Evolutionary conservation across 148 eudicot species (phyloP), one percentile per base, ranked within the genome.

Genomic region (Spergularia marina): DNA sequence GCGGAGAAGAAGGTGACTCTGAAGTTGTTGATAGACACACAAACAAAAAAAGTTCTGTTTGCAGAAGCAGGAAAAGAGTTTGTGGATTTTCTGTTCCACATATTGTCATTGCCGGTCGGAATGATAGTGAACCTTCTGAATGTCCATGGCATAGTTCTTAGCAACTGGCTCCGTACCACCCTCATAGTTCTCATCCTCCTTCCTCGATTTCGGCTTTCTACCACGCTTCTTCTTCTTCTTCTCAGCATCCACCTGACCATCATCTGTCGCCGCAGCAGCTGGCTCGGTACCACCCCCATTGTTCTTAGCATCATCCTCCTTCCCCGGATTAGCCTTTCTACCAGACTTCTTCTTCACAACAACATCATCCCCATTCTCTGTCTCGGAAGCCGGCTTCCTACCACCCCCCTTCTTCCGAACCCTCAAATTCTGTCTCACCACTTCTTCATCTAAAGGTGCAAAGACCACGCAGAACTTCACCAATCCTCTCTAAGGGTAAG

Each of bases 1-100:
- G 70, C 53, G 0, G 75, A 71, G 18, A 44, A 5, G 1, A 78
- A 78, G 39, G 20, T 59, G 21, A 67, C 54, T 67, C 2, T 84
- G 53, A 84, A 82, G 65, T 65, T 84, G 1, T 7, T 79, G 0
- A 51, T 84, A 0, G 84, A 82, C 77, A 73, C 61, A 11, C 70
- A 82, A 34, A n/a, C 53, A 1, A 57, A 73, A 2, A 84, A 65
- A 36, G 84, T 84, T 12, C 62, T 81, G 12, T 84, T 78, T 5
- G 87, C 84, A 0, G 86, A 81, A 64, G 79, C 84, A 7, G 74
- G 75, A 3, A 81, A 78, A 12, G 84, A 78, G 10, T 81, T 84
- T 7, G 84, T 84, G 0, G 82, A 84, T 53, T 81, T 84, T 62
- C 75, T 84, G 34, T 78, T 84, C 53, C 36, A 68, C 44, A 74